phyloP scores from a whole-genome alignment of 441 rosid species.

The Arabidopsis lyrata region DNA sequence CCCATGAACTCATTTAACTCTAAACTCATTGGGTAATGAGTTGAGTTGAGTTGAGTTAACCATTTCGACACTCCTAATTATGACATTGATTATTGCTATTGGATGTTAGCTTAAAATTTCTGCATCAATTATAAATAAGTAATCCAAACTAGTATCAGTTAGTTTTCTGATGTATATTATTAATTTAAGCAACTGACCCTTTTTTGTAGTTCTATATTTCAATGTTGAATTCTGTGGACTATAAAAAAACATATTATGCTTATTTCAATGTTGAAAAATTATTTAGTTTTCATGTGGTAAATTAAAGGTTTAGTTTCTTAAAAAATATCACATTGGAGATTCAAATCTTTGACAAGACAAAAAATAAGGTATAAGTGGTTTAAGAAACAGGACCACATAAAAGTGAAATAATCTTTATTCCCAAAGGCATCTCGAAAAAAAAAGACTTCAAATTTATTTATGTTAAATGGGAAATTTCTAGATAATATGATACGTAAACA shows the following conservation, averaged over 20 bases:
- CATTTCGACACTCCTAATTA: too few relatives aligned
- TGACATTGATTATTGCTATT: too few relatives aligned
- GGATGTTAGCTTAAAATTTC: too few relatives aligned
- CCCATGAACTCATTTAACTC: too few relatives aligned
- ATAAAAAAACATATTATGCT: not conserved
- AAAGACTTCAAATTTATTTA: not conserved
- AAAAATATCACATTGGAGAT: conserved; percentile 7
- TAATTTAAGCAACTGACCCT: too few relatives aligned
- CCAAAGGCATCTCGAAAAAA: not conserved
- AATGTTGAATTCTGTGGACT: too few relatives aligned
- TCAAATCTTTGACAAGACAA: conserved; percentile 33
- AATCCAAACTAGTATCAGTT: too few relatives aligned
- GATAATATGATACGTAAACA: not conserved
- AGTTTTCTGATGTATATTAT: too few relatives aligned
- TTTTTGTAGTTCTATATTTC: too few relatives aligned
- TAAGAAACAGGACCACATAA: conserved; percentile 53
- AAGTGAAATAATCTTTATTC: conserved; percentile 55
- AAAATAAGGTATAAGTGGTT: conserved; percentile 36
- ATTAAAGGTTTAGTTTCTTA: conserved; percentile 6
- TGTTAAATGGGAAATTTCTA: not conserved
- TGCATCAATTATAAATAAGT: too few relatives aligned
- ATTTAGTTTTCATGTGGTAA: not conserved
- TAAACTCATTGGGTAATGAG: too few relatives aligned
- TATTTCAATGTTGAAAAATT: not conserved
- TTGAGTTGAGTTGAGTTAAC: too few relatives aligned